Base-by-base conservation (phyloP, 495 filamentous ascomycete species). In the Aspergillus heteromorphus region DNA sequence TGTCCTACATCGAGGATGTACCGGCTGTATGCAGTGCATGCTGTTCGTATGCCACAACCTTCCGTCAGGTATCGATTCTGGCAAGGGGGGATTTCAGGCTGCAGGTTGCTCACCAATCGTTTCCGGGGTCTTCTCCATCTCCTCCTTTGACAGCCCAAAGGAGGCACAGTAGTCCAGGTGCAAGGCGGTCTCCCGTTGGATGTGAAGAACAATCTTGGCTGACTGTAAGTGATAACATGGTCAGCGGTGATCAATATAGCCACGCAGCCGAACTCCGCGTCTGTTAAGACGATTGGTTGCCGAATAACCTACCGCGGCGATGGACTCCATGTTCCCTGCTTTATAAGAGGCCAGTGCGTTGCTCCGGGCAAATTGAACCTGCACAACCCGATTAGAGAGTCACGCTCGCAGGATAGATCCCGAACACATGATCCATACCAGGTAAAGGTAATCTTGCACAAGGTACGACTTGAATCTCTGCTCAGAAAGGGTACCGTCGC, bases 1-100 rank as follows among this genome's bases (percentile, higher is more conserved):
- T 91, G 84, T 18, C 91, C 92, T 16, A 95, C 81, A 63, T 97
- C 92, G 19, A 97, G 82, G 17, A 95, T 85, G 65, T 91, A 93
- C 77, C 88, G 84, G 52, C 73, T 75, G 57, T 74, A 78, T 29
- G 73, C 73, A 11, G 72, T 74, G 64, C 74, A 77, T 10, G 75
- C 75, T 77, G 40, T 53, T 9, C 29, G 9, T 25, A 13, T 25
- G 19, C 20, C 16, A 45, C 21, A 16, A 49, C 48, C 9, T 13
- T 45, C 36, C 14, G 18, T 21, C 21, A 20, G 52, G 56, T 27
- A 53, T 36, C 16, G 47, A 71, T 68, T 77, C 82, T 42, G 16
- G 50, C 62, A 11, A n/a, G 21, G n/a, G 20, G n/a, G 5, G 41
- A 48, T 23, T 25, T 20, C 31, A 13, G 9, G 25, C 29, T 25